Base-by-base conservation (phyloP, 2,329 filamentous ascomycete genomes). In the Pseudocercospora fuligena region DNA sequence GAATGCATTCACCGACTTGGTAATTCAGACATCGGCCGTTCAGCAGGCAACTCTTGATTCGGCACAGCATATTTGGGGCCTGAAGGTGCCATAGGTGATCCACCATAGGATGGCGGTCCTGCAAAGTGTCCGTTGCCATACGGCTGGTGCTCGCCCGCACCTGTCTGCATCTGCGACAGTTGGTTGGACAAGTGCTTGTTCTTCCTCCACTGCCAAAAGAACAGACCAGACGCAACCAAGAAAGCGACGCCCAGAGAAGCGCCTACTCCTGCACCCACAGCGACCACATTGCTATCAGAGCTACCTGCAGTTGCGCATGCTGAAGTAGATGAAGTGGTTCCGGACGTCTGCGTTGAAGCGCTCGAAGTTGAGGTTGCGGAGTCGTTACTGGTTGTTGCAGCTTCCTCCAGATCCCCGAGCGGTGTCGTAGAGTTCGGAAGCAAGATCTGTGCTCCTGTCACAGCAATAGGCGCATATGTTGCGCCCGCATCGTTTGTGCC, bases 181-280 rank as follows among this genome's bases (percentile, higher is more conserved):
- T 49, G 46, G 46, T 9, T 49, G 7, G n/a, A 25, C 25, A 54
- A 14, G 14, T 54, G 49, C 49, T 27, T 59, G n/a, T 43, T 59
- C 12, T 36, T 33, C 16, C 56, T 59, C 56, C 56, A 59, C 33
- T 59, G 56, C 56, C 56, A 59, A n/a, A 59, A 36, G 8, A 59
- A 25, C 12, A 59, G 29, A n/a, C 12, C 56, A 3, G 23, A 36
- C 9, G 56, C 56, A 16, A 59, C 29, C 8, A 59, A n/a, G 8
- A 59, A 25, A 40, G 33, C 29, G 27, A 59, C 56, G 33, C 56
- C 56, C 0, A 59, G 56, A 5, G 56, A 43, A 14, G 33, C 56
- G 25, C 56, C 56, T 16, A 59, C 56, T 9, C 56, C 56, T 7
- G 56, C 56, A 12, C 56, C 56, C 2, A 59, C 56, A 25, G 56